Base-by-base conservation (phyloP, 768 basidiomycete genomes). In the Mycena amicta region DNA sequence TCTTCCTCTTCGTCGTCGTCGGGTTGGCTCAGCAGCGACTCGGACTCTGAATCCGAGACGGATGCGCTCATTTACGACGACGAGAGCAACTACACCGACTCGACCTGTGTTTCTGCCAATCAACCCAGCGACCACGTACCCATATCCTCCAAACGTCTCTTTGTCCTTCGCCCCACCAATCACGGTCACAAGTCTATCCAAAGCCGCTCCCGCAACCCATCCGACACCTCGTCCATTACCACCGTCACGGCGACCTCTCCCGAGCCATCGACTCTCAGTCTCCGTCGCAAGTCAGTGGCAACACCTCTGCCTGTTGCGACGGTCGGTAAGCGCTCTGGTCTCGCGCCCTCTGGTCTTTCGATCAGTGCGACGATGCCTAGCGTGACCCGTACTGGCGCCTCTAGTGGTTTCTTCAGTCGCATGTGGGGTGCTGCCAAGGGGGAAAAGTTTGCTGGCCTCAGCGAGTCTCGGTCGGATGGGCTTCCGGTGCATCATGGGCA, bases 401-500 rank as follows among this genome's bases (percentile, higher is more conserved):
- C 81, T 25, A 79, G 77, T 11, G 77, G 82, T 23, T 87, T 90
- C 69, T 75, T 90, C 50, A 89, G 85, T 64, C 80, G 89, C 27
- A 88, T 90, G 86, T 89, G 88, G 85, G 89, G 82, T 31, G 85
- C 82, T 12, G 85, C 86, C 50, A 81, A 75, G 55, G 71, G 67
- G 53, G 67, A 70, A 41, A 66, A 57, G 60, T 6, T 54, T 49
- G 37, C 53, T 50, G 60, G 62, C 25, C 41, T 61, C 27, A 54
- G 33, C 26, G 58, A 64, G 37, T 64, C 62, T 47, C 55, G 59
- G 27, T 64, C 59, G 16, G 62, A 64, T 52, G 62, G 59, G 45
- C 30, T 60, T 52, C 52, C 58, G 30, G 13, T 52, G 23, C 49
- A 52, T 20, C 61, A 56, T 20, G 61, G 60, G 28, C 54, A 56